Conservation (phyloP, 208 protist genomes). For the Acanthamoeba healyi region DNA sequence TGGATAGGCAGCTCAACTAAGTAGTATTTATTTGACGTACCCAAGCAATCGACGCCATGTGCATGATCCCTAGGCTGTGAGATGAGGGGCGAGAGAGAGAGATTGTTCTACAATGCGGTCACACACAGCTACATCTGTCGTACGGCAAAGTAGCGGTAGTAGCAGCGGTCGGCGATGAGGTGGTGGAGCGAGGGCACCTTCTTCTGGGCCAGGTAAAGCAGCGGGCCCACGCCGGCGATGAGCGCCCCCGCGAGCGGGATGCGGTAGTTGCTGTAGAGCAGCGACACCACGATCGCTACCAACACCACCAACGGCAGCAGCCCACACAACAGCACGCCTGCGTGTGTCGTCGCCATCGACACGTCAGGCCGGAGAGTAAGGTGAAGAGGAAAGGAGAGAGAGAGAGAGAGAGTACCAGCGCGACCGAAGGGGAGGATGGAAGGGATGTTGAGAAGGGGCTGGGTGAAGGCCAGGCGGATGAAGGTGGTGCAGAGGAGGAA, state of each 20-base stretch:
- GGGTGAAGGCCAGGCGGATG: slow-evolving; percentile 1
- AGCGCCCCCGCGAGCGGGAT: background rate
- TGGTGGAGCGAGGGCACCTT: background rate
- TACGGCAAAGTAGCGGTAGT: slow-evolving; percentile 48
- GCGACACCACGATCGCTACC: slow-evolving; percentile 26
- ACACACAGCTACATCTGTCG: background rate
- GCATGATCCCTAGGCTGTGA: too few relatives aligned
- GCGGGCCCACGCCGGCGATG: slow-evolving; percentile 1
- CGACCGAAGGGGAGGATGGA: slow-evolving; percentile 48
- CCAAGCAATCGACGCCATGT: too few relatives aligned
- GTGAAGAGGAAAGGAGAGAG: background rate
- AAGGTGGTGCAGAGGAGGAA: slow-evolving; percentile 63
- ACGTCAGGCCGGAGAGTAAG: too few relatives aligned
- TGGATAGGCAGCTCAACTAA: background rate
- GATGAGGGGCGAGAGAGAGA: background rate
- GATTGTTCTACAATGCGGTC: too few relatives aligned
- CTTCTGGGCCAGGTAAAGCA: background rate
- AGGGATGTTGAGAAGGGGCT: slow-evolving; percentile 13
- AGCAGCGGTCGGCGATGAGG: slow-evolving; percentile 24
- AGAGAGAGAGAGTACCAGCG: background rate
- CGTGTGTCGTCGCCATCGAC: background rate
- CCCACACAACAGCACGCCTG: slow-evolving; percentile 24
- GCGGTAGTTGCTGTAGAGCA: slow-evolving; percentile 45
- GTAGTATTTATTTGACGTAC: background rate
- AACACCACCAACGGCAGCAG: background rate